Evolutionary conservation across 768 basidiomycete genomes (phyloP).

Genomic region (Psilocybe subaeruginosa): DNA sequence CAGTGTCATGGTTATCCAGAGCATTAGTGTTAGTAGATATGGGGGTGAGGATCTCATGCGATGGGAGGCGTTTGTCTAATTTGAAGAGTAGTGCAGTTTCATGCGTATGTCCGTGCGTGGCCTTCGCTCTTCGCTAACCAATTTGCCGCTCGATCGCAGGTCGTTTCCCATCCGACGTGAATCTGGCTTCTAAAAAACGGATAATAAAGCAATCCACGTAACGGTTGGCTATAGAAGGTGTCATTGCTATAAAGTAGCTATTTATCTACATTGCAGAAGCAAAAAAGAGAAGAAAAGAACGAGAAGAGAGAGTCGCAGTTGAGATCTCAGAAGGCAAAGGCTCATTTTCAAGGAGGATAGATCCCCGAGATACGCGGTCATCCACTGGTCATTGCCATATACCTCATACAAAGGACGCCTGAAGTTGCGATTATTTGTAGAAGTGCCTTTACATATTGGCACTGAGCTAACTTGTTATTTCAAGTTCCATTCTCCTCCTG

Average conservation of each 20-base stretch:
- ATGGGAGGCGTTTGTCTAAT: no score
- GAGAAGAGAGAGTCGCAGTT: neutral
- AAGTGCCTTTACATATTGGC: no score
- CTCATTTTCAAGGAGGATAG: neutral
- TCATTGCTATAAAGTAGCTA: neutral
- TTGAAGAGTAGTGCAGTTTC: neutral
- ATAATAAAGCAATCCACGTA: neutral
- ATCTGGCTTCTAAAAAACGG: neutral
- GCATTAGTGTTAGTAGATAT: no score
- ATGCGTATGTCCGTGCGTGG: neutral
- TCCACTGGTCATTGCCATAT: neutral
- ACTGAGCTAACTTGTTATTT: neutral
- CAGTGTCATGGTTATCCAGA: no score
- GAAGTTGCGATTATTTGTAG: neutral
- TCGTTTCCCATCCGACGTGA: neutral
- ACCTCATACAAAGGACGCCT: neutral
- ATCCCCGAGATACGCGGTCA: slow-evolving; percentile 5
- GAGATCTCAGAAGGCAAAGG: neutral
- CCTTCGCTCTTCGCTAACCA: neutral
- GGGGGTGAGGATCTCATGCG: no score
- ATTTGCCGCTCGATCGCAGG: neutral
- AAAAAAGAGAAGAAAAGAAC: neutral
- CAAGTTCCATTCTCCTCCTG: no score
- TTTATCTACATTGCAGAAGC: neutral
- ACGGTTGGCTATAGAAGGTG: neutral